Conservation (phyloP, 176 grass and related monocot species). For the maize (Zea mays) region DNA sequence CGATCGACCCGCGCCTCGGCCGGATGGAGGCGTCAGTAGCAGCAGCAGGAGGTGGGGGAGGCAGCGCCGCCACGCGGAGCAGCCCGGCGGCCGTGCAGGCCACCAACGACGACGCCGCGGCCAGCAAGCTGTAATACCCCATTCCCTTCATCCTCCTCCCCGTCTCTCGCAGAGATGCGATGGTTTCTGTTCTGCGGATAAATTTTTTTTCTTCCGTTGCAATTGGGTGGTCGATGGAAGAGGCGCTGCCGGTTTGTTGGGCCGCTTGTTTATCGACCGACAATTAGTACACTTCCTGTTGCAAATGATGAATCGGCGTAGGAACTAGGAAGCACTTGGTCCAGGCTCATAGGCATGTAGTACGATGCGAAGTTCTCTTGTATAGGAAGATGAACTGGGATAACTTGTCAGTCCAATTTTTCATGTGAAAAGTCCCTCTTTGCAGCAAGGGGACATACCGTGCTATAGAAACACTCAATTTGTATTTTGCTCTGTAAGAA, state of each 20-base stretch:
- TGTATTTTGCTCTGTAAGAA: neutral
- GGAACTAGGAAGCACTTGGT: neutral
- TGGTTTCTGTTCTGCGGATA: neutral
- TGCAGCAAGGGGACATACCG: neutral
- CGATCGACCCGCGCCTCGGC: neutral
- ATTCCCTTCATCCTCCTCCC: too few relatives aligned
- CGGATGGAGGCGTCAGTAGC: slow-evolving; percentile 3
- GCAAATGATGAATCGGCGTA: neutral
- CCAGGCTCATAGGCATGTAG: neutral
- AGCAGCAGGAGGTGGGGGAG: neutral
- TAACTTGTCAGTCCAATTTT: neutral
- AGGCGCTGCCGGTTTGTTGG: neutral
- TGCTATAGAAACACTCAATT: neutral
- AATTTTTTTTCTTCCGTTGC: neutral
- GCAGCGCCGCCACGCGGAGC: slow-evolving; percentile 49
- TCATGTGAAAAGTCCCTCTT: neutral
- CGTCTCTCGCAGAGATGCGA: neutral
- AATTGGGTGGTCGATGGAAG: neutral
- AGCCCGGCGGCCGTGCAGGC: slow-evolving; percentile 87
- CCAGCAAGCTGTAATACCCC: slow-evolving; percentile 74
- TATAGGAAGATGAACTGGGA: neutral
- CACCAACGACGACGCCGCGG: slow-evolving; percentile 94
- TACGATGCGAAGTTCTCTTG: neutral
- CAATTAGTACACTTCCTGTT: neutral
- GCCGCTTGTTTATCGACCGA: neutral